These are phyloP conservation scores for Linaria vulgaris DNA, from an alignment of 257 asterid species.

Conservation along the genomic window DNA sequence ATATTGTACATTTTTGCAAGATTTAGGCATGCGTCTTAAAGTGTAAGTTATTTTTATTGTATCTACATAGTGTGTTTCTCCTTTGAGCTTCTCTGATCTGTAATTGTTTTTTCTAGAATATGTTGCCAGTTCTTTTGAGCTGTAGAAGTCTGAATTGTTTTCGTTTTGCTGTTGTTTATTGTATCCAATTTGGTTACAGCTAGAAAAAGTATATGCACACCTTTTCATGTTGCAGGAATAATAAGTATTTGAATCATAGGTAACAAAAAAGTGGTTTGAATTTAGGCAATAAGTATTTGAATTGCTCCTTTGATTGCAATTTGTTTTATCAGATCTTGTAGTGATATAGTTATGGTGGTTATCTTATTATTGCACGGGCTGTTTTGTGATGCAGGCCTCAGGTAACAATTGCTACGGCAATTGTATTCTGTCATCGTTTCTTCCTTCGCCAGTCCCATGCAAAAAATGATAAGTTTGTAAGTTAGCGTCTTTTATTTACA, in stretches of 20 bases:
- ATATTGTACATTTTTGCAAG: conserved; percentile 79
- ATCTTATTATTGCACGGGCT: conserved; percentile 21
- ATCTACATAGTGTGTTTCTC: too few relatives aligned
- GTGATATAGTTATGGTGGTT: not conserved
- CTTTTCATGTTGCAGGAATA: too few relatives aligned
- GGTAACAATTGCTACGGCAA: conserved; percentile 95
- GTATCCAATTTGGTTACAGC: too few relatives aligned
- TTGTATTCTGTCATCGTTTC: conserved; percentile 94
- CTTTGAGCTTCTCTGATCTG: too few relatives aligned
- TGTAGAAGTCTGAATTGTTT: too few relatives aligned
- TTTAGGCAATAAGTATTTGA: too few relatives aligned
- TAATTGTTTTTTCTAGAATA: too few relatives aligned
- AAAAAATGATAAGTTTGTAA: conserved; percentile 85
- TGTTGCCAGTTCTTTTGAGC: too few relatives aligned
- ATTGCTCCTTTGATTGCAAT: conserved; percentile 3
- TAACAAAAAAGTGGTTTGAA: too few relatives aligned
- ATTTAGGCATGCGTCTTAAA: conserved; percentile 91
- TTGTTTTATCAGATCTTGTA: conserved; percentile 1
- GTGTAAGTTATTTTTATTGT: conserved; percentile 51
- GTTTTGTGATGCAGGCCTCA: conserved; percentile 83
- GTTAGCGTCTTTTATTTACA: conserved; percentile 24
- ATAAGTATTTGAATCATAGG: too few relatives aligned
- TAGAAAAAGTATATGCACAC: too few relatives aligned
- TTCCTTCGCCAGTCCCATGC: conserved; percentile 88
- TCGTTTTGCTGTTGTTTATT: too few relatives aligned